Base-by-base conservation (phyloP, 108 stramenopile genomes). In the Cyclotella choctawhatcheeana region DNA sequence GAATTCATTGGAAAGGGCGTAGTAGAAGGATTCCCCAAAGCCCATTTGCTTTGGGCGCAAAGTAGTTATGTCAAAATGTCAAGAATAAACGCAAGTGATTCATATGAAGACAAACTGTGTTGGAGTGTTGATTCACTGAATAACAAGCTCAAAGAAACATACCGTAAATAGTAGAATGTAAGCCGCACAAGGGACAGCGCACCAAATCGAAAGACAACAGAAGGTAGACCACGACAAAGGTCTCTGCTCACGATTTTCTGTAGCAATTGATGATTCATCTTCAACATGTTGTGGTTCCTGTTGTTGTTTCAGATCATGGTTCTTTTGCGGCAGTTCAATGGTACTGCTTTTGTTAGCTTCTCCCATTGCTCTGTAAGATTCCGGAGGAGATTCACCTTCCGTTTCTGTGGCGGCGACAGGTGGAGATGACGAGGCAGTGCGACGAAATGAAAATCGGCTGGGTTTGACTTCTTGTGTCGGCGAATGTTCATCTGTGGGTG, bases 21-120 rank as follows among this genome's bases (percentile, higher is more conserved):
- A 83, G 53, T 83, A 81, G 22, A 63, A 67, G 0, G 33, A 30
- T 31, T 75, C 60, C 21, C 85, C 85, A 5, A 60, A 82, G 22
- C 85, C 85, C 74, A 83, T 83, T 69, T 69, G 77, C 73, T 74
- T n/a, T 22, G 6, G 13, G 18, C 22, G 17, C 16, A 8, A 33
- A 18, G 1, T 45, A 33, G 29, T 25, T 22, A 33, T 59, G 30
- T 35, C 10, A 59, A 16, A 45, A 59, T 40, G 6, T 40, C 6
- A 40, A 12, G 12, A 12, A 40, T 8, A 40, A 31, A 30, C 21
- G 58, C 32, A 48, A 59, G 5, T n/a, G 27, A 64, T 24, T 64
- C 5, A 29, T 40, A 30, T 51, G 51, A 16, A 35, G 16, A 64
- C 45, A 64, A 4, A 29, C 22, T 10, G 1, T 6, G 30, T 31